Evolutionary conservation across 495 filamentous ascomycete species (phyloP).

Genomic region (Ramalina intermedia): DNA sequence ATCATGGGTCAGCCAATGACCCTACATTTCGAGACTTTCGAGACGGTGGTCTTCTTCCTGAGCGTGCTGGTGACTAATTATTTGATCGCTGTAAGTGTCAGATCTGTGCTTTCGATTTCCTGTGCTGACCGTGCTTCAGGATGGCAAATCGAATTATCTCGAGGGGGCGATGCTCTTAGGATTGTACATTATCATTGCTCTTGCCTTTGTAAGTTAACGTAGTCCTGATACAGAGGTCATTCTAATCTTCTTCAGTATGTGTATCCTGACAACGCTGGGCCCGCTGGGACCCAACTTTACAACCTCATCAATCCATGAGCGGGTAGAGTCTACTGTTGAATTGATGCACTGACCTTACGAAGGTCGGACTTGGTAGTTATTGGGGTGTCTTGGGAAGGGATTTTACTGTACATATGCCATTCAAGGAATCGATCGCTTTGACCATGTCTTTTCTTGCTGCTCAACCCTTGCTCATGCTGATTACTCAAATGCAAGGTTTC

Average conservation of each 20-base stretch:
- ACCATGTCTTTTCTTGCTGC: background rate
- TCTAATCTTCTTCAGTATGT: constrained; percentile 23
- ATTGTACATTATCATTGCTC: constrained; percentile 38
- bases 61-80: constrained; percentile 84
- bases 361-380: too few relatives aligned
- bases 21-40: constrained; percentile 80
- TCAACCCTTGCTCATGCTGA: background rate
- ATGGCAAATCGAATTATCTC: constrained; percentile 90
- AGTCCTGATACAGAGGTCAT: background rate
- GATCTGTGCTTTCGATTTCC: background rate
- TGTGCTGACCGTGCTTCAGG: constrained; percentile 25
- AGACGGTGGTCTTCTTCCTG: constrained; percentile 88
- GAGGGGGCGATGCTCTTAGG: constrained; percentile 82
- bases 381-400: too few relatives aligned
- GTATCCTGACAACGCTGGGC: constrained; percentile 54
- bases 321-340: too few relatives aligned
- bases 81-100: constrained; percentile 26
- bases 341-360: too few relatives aligned
- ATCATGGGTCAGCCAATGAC: constrained; percentile 75
- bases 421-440: background rate
- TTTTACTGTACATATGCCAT: background rate
- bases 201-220: constrained; percentile 10
- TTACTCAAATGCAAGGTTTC: background rate
- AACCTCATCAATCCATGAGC: background rate
- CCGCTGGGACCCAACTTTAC: background rate